Percentiles rank a stretch among this genome's conserved stretches.
Evolutionary conservation across 805 yeast species (phyloP).

Genomic region (Wilhelminamyces savonicus): DNA sequence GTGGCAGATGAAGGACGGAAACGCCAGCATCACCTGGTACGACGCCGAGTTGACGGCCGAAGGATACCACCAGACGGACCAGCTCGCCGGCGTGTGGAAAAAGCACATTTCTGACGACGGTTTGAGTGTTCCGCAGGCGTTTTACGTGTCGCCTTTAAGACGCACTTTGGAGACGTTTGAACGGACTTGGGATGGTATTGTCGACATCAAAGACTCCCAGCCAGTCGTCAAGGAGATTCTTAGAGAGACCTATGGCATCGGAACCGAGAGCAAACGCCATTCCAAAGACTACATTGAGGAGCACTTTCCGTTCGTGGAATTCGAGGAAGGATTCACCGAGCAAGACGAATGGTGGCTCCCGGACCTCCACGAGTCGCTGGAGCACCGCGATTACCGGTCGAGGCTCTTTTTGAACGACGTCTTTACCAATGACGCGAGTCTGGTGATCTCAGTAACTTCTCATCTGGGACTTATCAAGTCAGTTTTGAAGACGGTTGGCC

Average conservation of each 20-base stretch:
- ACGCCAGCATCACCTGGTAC: conserved; percentile 18
- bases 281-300: conserved; percentile 11
- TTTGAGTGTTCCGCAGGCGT: conserved; percentile 19
- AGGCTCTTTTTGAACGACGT: conserved; percentile 19
- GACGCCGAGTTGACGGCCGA: conserved; percentile 23
- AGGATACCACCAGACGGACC: conserved; percentile 13
- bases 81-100: conserved; percentile 10
- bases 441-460: conserved; percentile 19
- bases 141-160: conserved; percentile 24
- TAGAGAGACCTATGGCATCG: conserved; percentile 28
- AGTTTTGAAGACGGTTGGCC: conserved; percentile 17
- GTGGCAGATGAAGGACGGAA: conserved; percentile 17
- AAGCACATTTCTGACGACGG: conserved; percentile 3
- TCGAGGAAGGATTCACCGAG: conserved; percentile 20
- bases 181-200: conserved; percentile 13
- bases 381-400: conserved; percentile 22
- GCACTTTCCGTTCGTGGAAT: conserved; percentile 13
- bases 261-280: conserved; percentile 24
- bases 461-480: conserved; percentile 25
- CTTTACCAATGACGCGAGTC: conserved; percentile 13
- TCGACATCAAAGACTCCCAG: not conserved
- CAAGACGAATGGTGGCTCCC: conserved; percentile 18
- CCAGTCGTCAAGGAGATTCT: conserved; percentile 18
- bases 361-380: conserved; percentile 16
- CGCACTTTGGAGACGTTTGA: conserved; percentile 25